phyloP scores from a whole-genome alignment of 2,329 filamentous ascomycete genomes.

The Leptographium flavum region DNA sequence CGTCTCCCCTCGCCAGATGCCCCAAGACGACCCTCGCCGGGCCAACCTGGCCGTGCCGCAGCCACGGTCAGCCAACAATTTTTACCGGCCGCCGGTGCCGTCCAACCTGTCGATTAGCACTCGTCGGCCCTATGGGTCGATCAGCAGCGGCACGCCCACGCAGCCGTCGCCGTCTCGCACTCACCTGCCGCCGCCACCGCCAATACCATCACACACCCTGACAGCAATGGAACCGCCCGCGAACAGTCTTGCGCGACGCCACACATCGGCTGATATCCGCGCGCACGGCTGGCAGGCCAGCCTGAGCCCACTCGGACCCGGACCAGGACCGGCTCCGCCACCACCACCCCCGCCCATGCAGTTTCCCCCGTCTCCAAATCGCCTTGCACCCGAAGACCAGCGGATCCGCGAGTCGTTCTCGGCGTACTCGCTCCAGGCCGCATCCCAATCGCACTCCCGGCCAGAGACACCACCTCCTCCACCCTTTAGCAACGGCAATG shows the following conservation, averaged over 20 bases:
- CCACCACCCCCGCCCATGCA: no score
- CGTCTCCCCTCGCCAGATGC: constrained; percentile 74
- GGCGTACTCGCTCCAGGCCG: constrained; percentile 34
- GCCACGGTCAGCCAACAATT: constrained; percentile 36
- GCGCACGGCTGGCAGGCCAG: constrained; percentile 63
- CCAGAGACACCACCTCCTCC: constrained; percentile 40
- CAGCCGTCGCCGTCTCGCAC: constrained; percentile 61
- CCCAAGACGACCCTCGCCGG: constrained; percentile 70
- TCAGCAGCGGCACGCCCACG: constrained; percentile 41
- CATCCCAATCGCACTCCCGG: constrained; percentile 33
- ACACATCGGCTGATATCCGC: constrained; percentile 92
- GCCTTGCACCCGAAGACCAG: constrained; percentile 34
- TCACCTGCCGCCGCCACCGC: constrained; percentile 47
- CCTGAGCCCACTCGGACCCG: neutral
- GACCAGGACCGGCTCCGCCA: constrained; percentile 13
- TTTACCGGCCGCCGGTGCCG: constrained; percentile 65
- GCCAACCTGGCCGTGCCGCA: constrained; percentile 50
- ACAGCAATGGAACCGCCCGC: constrained; percentile 45
- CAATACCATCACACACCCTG: constrained; percentile 24
- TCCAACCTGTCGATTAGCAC: constrained; percentile 69
- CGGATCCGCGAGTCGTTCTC: constrained; percentile 43
- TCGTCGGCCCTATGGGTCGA: constrained; percentile 72
- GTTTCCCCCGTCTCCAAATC: constrained; percentile 41
- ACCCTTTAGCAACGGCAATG: constrained; percentile 13
- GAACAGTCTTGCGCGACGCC: constrained; percentile 62